phyloP scores from a whole-genome alignment of 441 rosid species.

The Manihot esculenta region DNA sequence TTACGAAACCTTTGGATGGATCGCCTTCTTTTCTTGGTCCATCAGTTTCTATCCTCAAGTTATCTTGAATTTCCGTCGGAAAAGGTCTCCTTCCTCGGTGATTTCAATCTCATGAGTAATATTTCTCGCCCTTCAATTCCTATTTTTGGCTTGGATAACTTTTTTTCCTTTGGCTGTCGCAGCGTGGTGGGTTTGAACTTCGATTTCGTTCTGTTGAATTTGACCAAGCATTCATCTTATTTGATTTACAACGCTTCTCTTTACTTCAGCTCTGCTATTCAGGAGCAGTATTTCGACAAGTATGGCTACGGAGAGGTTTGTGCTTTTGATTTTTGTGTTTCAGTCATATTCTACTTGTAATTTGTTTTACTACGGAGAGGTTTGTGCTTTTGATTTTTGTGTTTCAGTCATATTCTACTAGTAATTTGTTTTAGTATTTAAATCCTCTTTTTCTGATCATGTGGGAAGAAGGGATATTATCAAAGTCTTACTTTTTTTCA shows the following conservation, averaged over 20 bases:
- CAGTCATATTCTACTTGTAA: neutral
- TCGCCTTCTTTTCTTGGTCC: slow-evolving; percentile 75
- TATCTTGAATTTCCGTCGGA: slow-evolving; percentile 75
- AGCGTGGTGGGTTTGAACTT: slow-evolving; percentile 94
- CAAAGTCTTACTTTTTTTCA: too few relatives aligned
- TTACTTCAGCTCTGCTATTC: slow-evolving; percentile 77
- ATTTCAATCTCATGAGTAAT: neutral
- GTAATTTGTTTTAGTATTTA: neutral
- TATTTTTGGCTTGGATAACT: too few relatives aligned
- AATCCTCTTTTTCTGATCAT: neutral
- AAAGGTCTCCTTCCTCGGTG: slow-evolving; percentile 38
- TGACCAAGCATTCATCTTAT: slow-evolving; percentile 93
- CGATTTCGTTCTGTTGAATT: slow-evolving; percentile 82
- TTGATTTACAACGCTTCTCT: slow-evolving; percentile 84
- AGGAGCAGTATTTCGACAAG: slow-evolving; percentile 71
- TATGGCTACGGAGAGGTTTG: slow-evolving; percentile 76
- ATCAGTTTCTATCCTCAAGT: slow-evolving; percentile 85
- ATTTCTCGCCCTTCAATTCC: too few relatives aligned
- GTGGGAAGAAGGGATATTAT: too few relatives aligned
- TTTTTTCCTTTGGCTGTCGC: neutral
- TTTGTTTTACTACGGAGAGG: too few relatives aligned
- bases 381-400: too few relatives aligned
- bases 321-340: neutral
- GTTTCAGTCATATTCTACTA: neutral
- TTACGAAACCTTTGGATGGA: slow-evolving; percentile 71